Conservation (phyloP, 1,139 yeast species). For the Candida smagusa region DNA sequence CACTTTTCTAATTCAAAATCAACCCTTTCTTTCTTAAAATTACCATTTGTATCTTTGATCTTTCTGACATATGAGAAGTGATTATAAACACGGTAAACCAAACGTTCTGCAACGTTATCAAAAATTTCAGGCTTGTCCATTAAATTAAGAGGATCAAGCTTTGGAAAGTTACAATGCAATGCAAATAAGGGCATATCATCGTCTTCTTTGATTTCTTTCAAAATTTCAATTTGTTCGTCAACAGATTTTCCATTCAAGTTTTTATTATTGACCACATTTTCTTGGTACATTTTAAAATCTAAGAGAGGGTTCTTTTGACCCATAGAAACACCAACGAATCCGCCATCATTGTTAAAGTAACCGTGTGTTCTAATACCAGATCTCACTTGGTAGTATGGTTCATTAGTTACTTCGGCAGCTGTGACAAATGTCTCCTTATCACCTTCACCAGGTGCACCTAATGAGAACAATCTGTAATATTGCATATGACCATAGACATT, state of each 20-base stretch:
- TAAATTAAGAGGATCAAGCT: constrained; percentile 31
- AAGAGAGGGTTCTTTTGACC: constrained; percentile 35
- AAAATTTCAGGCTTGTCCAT: constrained; percentile 24
- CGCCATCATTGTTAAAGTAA: constrained; percentile 20
- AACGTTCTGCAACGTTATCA: constrained; percentile 22
- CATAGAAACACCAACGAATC: constrained; percentile 40
- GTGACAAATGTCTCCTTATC: constrained; percentile 65
- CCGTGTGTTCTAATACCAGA: constrained; percentile 33
- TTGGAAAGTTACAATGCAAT: constrained; percentile 39
- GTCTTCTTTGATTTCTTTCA: constrained; percentile 16
- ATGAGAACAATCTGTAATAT: constrained; percentile 54
- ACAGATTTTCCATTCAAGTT: constrained; percentile 7
- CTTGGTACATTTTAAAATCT: constrained; percentile 23
- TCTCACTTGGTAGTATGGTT: constrained; percentile 51
- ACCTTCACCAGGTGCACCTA: constrained; percentile 65
- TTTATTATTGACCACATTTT: constrained; percentile 9
- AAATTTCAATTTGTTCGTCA: constrained; percentile 20
- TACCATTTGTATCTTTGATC: constrained; percentile 7
- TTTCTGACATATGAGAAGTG: constrained; percentile 19
- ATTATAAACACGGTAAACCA: constrained; percentile 31
- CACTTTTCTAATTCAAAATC: constrained; percentile 39
- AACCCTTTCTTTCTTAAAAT: constrained; percentile 8
- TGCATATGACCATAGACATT: constrained; percentile 57
- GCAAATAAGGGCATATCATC: constrained; percentile 23
- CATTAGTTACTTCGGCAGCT: constrained; percentile 49